Evolutionary conservation across 371 early-diverging fungal species (phyloP), one percentile per base, ranked within the genome.

Genomic region (Mortierella sp.): DNA sequence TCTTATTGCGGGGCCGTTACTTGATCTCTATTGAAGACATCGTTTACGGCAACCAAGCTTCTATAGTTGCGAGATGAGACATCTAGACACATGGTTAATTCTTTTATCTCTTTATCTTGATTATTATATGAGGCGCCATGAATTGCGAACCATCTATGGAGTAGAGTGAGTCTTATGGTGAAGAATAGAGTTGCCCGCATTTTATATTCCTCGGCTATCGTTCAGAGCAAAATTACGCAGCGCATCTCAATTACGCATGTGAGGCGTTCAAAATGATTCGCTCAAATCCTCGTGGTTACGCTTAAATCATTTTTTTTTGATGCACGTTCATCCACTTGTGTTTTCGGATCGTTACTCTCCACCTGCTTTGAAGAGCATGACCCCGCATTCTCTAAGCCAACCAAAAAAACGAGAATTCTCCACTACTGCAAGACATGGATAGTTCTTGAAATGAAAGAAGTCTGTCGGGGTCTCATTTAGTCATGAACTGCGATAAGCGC

Each of bases 381-480:
- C 70, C 70, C 70, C 70, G 64, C 70, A 70, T 43, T 64, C 49
- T n/a, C 37, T 45, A 40, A 57, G n/a, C 72, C 72, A 72, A 72
- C 72, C 72, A 66, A 0, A n/a, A n/a, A 19, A n/a, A 5, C 12
- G 43, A 72, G 61, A 72, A 72, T 26, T 72, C 72, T 47, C 61
- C 72, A 40, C 53, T 19, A 1, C 2, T 4, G n/a, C 45, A n/a
- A 17, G 45, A n/a, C n/a, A 45, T 17, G n/a, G 17, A 19, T n/a
- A 19, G n/a, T 19, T 7, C 17, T 19, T 45, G 1, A 45, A 15
- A 17, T 19, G 1, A 45, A 45, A 45, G 4, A 17, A 19, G 19
- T 45, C n/a, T 45, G 45, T 45, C 45, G 17, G 45, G 45, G 17
- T 45, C 45, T 45, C n/a, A 45, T 45, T n/a, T 45, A 19, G 5